A percentile compares a stretch with the other conserved stretches of the same genome.
Evolutionary conservation across 2,329 filamentous ascomycete genomes (phyloP).

Genomic region (Neoscytalidium dimidiatum): DNA sequence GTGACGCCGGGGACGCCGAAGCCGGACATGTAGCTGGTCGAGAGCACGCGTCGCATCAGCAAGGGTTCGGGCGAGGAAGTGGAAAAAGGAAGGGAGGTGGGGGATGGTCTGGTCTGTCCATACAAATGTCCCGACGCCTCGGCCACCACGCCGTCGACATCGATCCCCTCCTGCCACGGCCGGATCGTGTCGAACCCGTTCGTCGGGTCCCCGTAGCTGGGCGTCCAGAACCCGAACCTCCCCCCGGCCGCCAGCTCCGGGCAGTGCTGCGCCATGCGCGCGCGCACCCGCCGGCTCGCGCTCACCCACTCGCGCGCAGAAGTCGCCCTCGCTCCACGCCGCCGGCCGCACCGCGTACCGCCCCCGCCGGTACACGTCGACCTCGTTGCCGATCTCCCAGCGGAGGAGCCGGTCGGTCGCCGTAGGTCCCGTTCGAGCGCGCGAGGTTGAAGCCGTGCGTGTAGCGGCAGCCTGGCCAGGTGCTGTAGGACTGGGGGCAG

Average conservation of each 20-base stretch:
- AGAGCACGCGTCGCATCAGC: too few species aligned
- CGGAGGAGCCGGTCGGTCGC: constrained; percentile 54
- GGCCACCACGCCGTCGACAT: constrained; percentile 51
- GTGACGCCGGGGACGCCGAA: constrained; percentile 62
- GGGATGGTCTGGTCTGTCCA: too few species aligned
- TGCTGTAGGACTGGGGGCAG: constrained; percentile 61
- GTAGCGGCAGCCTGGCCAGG: constrained; percentile 58
- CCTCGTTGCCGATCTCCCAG: constrained; percentile 68
- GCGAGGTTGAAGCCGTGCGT: constrained; percentile 64
- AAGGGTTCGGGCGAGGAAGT: constrained; percentile 35
- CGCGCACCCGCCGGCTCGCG: constrained; percentile 53
- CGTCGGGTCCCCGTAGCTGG: constrained; percentile 57
- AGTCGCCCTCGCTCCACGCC: constrained; percentile 57
- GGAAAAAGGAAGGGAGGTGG: constrained; percentile 52
- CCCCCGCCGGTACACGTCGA: constrained; percentile 56
- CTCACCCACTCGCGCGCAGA: constrained; percentile 61
- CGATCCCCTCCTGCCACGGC: constrained; percentile 57
- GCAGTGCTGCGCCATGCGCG: constrained; percentile 50
- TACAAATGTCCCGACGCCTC: neutral
- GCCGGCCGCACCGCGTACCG: constrained; percentile 55
- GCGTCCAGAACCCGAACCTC: constrained; percentile 54
- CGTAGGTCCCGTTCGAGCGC: constrained; percentile 52
- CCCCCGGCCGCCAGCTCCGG: constrained; percentile 48
- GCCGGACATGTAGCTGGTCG: constrained; percentile 65
- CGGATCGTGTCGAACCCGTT: constrained; percentile 55